Conservation (phyloP, 2,329 filamentous ascomycete species). For the Pseudocercospora fijiensis region DNA sequence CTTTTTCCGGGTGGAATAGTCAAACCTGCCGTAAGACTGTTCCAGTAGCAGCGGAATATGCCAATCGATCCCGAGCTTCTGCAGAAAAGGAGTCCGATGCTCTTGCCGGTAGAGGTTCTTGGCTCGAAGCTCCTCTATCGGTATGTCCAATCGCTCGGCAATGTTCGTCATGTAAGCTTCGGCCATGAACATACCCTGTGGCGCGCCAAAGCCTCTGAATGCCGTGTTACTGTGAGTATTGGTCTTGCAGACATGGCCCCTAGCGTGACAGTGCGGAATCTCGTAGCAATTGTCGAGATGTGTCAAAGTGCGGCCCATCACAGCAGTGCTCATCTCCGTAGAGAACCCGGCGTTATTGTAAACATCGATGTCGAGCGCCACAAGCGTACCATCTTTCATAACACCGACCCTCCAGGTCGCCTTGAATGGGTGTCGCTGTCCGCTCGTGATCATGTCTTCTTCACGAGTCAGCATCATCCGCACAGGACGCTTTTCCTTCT, state of each 20-base stretch:
- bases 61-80: neutral
- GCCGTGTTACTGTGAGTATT: neutral
- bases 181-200: neutral
- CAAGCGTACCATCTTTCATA: slow-evolving; percentile 63
- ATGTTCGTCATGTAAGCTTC: neutral
- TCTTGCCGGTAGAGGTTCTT: neutral
- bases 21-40: neutral
- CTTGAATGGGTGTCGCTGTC: slow-evolving; percentile 90
- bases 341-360: neutral
- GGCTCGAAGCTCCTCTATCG: neutral
- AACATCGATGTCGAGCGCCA: slow-evolving; percentile 1
- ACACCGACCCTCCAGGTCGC: slow-evolving; percentile 89
- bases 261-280: slow-evolving; percentile 61
- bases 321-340: neutral
- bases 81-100: neutral
- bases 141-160: neutral
- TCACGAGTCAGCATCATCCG: slow-evolving; percentile 95
- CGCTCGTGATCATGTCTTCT: slow-evolving; percentile 89
- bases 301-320: neutral
- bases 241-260: neutral
- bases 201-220: neutral
- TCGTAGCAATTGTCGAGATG: neutral
- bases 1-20: neutral
- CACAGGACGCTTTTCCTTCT: slow-evolving; percentile 78
- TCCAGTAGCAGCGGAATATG: neutral